Conservation (phyloP, 805 yeast species). For the Ogataea neopini region DNA sequence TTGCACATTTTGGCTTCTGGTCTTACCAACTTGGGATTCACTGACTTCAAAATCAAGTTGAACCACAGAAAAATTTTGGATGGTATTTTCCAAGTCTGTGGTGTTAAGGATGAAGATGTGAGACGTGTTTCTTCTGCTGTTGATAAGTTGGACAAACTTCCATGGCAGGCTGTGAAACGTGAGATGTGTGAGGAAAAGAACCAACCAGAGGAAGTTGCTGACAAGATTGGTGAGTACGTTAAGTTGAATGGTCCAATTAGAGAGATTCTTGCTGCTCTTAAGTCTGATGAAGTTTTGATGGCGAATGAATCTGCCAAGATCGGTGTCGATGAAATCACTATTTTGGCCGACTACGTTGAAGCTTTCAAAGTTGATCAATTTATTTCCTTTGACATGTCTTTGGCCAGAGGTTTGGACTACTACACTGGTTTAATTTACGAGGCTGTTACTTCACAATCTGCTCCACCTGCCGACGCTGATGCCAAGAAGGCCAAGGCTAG, state of each 20-base stretch:
- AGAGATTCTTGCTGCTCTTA: constrained; percentile 58
- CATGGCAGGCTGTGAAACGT: constrained; percentile 91
- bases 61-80: constrained; percentile 96
- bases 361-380: constrained; percentile 72
- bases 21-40: constrained; percentile 76
- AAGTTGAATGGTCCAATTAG: constrained; percentile 76
- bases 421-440: constrained; percentile 97
- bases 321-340: constrained; percentile 80
- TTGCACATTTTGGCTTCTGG: constrained; percentile 84
- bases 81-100: constrained; percentile 93
- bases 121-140: constrained; percentile 93
- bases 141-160: constrained; percentile 91
- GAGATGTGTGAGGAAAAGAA: constrained; percentile 92
- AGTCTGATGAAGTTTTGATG: constrained; percentile 56
- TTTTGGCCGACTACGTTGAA: constrained; percentile 72
- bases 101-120: constrained; percentile 91
- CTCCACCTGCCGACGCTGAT: constrained; percentile 85
- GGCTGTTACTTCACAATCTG: constrained; percentile 92
- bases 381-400: constrained; percentile 86
- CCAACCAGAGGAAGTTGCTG: constrained; percentile 90
- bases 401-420: constrained; percentile 97
- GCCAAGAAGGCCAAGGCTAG: constrained; percentile 54
- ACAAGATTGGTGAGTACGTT: constrained; percentile 88
- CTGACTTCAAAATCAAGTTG: constrained; percentile 86
- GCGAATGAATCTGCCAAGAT: constrained; percentile 70